phyloP scores from a whole-genome alignment of 345 rosid species.

The Salix suchowensis region DNA sequence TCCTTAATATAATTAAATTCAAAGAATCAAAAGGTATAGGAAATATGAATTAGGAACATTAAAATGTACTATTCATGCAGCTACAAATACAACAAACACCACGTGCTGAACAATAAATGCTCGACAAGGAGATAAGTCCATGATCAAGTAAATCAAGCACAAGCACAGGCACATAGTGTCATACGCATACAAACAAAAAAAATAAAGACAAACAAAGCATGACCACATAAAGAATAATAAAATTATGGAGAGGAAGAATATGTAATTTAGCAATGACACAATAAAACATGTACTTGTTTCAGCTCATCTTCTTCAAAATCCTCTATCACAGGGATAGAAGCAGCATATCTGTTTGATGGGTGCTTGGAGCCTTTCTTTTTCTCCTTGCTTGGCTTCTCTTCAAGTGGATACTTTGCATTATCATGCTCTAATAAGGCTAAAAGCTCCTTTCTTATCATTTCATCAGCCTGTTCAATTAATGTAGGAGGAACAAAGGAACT shows the following conservation, averaged over 20 bases:
- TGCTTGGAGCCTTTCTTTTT: slow-evolving; percentile 76
- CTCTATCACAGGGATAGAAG: slow-evolving; percentile 56
- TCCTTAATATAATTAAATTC: background rate
- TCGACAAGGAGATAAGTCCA: background rate
- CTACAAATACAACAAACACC: background rate
- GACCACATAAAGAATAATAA: background rate
- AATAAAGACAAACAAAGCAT: background rate
- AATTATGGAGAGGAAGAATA: background rate
- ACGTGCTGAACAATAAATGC: background rate
- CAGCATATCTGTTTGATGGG: slow-evolving; percentile 46
- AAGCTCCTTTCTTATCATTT: slow-evolving; percentile 80
- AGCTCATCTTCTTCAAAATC: slow-evolving; percentile 81
- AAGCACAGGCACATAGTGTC: background rate
- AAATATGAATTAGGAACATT: background rate
- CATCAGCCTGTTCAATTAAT: slow-evolving; percentile 79
- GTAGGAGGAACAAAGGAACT: slow-evolving; percentile 94
- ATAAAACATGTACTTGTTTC: slow-evolving; percentile 50
- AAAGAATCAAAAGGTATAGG: background rate
- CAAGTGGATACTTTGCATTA: slow-evolving; percentile 97
- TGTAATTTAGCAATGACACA: background rate
- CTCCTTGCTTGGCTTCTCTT: slow-evolving; percentile 57
- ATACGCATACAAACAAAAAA: background rate
- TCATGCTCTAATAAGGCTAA: slow-evolving; percentile 77
- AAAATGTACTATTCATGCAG: background rate
- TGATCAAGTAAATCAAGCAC: background rate